Evolutionary conservation across 441 rosid genomes (phyloP).

Genomic region (Mallotus japonicus): DNA sequence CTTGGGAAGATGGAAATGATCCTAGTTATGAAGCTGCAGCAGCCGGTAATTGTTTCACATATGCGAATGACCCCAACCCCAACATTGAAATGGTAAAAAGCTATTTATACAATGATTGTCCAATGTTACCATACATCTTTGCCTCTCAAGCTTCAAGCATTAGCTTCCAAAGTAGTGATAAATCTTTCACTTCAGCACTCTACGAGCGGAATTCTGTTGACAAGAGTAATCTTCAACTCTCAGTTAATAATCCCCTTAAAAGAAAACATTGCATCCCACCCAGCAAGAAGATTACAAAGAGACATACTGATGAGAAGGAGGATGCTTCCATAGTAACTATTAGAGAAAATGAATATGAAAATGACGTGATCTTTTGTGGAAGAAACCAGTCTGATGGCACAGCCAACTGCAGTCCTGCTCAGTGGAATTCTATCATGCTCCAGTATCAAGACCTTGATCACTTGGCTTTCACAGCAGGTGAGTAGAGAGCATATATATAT

Average conservation of each 20-base stretch:
- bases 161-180: conserved; percentile 26
- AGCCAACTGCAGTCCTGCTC: conserved; percentile 17
- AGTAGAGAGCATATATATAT: conserved; percentile 6
- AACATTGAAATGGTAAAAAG: conserved; percentile 26
- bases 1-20: conserved; percentile 27
- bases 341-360: neutral
- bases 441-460: conserved; percentile 29
- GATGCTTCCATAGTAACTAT: neutral
- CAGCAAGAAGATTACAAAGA: conserved; percentile 17
- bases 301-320: neutral
- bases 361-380: conserved; percentile 7
- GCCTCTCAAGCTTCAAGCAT: conserved; percentile 32
- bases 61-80: conserved; percentile 18
- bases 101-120: conserved; percentile 44
- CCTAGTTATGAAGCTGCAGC: conserved; percentile 13
- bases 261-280: conserved; percentile 23
- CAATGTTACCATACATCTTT: conserved; percentile 36
- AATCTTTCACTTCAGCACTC: conserved; percentile 10
- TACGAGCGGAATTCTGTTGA: conserved; percentile 2
- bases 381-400: conserved; percentile 27
- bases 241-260: conserved; percentile 29
- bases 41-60: conserved; percentile 7
- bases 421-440: conserved; percentile 27
- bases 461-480: conserved; percentile 24
- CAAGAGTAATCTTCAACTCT: conserved; percentile 19